Evolutionary conservation across 2,329 filamentous ascomycete genomes (phyloP).

Genomic region (Aspergillus arachidicola): DNA sequence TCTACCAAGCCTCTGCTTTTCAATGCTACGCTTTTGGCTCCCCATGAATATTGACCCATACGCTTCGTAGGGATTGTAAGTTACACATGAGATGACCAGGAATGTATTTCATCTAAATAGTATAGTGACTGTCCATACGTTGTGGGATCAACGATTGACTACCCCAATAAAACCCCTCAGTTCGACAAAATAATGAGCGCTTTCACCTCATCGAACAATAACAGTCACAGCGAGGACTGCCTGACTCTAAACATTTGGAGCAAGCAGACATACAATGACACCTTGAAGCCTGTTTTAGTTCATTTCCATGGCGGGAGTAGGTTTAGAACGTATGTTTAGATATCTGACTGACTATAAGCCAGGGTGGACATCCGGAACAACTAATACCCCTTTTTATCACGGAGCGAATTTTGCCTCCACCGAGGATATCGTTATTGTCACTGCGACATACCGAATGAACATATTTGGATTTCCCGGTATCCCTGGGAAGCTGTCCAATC

Average conservation of each 20-base stretch:
- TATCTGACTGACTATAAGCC: background rate
- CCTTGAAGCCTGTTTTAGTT: slow-evolving; percentile 41
- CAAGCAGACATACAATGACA: slow-evolving; percentile 14
- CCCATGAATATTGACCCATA: background rate
- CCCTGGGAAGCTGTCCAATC: slow-evolving; percentile 40
- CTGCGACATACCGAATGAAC: slow-evolving; percentile 39
- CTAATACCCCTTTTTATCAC: slow-evolving; percentile 40
- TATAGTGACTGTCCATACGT: slow-evolving; percentile 28
- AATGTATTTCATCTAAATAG: background rate
- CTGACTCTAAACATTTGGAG: slow-evolving; percentile 40
- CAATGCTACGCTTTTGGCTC: background rate
- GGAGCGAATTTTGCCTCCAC: slow-evolving; percentile 39
- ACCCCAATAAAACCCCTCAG: slow-evolving; percentile 25
- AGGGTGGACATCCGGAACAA: slow-evolving; percentile 40
- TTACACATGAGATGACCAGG: background rate
- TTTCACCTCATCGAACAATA: slow-evolving; percentile 20
- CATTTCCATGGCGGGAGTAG: slow-evolving; percentile 46
- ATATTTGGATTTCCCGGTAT: slow-evolving; percentile 47
- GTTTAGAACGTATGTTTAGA: slow-evolving; percentile 11
- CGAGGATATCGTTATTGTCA: slow-evolving; percentile 45
- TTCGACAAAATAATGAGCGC: slow-evolving; percentile 21
- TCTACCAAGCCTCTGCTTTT: background rate
- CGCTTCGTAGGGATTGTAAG: slow-evolving; percentile 15
- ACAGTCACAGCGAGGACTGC: slow-evolving; percentile 39
- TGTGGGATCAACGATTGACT: slow-evolving; percentile 14